Percentiles rank a stretch among this genome's conserved stretches.
Conservation (phyloP, 2,329 filamentous ascomycete genomes). For the Trichoderma sp. region DNA sequence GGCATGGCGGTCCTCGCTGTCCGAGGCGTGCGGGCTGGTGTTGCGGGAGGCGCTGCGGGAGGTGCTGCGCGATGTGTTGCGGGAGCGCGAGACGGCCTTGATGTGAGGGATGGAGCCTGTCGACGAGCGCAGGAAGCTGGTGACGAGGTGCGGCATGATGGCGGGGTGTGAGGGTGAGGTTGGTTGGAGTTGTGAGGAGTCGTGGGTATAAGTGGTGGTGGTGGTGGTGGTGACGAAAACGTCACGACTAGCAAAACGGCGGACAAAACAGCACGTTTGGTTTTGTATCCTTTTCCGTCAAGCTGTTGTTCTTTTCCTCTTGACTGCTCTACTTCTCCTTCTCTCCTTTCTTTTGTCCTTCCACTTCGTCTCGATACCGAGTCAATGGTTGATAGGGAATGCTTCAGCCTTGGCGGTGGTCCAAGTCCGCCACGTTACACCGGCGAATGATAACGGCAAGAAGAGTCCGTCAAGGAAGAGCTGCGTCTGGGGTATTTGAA, state of each 20-base stretch:
- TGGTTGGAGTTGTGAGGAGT: neutral
- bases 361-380: neutral
- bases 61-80: slow-evolving; percentile 37
- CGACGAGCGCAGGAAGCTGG: slow-evolving; percentile 60
- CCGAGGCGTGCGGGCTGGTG: slow-evolving; percentile 42
- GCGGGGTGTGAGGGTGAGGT: neutral
- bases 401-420: slow-evolving; percentile 15
- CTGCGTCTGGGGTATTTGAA: slow-evolving; percentile 4
- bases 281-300: neutral
- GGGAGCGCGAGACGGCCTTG: slow-evolving; percentile 43
- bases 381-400: neutral
- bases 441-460: slow-evolving; percentile 1
- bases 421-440: neutral
- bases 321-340: neutral
- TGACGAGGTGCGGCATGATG: slow-evolving; percentile 61
- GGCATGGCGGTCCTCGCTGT: slow-evolving; percentile 41
- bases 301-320: neutral
- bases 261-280: neutral
- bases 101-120: slow-evolving; percentile 57
- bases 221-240: slow-evolving; percentile 15
- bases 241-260: neutral
- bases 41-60: slow-evolving; percentile 37
- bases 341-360: neutral
- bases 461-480: slow-evolving; percentile 14
- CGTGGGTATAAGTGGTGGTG: neutral